These are phyloP conservation scores for Calonectria montana DNA, from an alignment of 2,329 filamentous ascomycete species.

Conservation along the genomic window DNA sequence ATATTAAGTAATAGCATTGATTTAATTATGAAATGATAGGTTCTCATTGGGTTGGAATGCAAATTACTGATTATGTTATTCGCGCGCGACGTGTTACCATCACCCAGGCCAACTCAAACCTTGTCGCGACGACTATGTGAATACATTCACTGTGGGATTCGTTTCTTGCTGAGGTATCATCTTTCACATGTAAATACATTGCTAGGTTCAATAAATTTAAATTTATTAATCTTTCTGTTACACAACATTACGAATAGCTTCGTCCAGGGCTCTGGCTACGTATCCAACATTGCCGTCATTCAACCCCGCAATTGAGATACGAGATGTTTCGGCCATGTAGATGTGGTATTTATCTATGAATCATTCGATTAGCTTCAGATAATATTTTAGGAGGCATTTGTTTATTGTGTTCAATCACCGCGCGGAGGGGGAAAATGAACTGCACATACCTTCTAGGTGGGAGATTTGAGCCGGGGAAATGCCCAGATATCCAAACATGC, in stretches of 20 bases:
- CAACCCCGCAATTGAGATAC: constrained; percentile 21
- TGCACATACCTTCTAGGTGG: constrained; percentile 3
- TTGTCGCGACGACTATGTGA: neutral
- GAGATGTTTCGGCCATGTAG: constrained; percentile 22
- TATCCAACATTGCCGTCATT: constrained; percentile 22
- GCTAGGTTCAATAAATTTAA: neutral
- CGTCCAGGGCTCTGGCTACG: constrained; percentile 17
- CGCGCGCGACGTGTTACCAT: neutral
- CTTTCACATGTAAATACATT: neutral
- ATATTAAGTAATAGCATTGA: too few relatives aligned
- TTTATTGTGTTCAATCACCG: neutral
- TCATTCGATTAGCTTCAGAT: neutral
- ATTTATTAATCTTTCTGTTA: neutral
- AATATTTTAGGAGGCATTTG: too few relatives aligned
- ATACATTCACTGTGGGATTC: neutral
- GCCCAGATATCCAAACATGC: constrained; percentile 58
- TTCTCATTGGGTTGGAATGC: too few relatives aligned
- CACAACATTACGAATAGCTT: constrained; percentile 7
- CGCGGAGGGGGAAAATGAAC: neutral
- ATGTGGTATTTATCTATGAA: constrained; percentile 18
- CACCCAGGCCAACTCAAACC: neutral
- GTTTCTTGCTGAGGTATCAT: too few relatives aligned
- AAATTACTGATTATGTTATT: too few relatives aligned
- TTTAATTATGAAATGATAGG: too few relatives aligned
- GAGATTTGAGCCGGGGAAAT: constrained; percentile 45